Conservation (phyloP, 441 rosid genomes). For the Gossypium laxum region DNA sequence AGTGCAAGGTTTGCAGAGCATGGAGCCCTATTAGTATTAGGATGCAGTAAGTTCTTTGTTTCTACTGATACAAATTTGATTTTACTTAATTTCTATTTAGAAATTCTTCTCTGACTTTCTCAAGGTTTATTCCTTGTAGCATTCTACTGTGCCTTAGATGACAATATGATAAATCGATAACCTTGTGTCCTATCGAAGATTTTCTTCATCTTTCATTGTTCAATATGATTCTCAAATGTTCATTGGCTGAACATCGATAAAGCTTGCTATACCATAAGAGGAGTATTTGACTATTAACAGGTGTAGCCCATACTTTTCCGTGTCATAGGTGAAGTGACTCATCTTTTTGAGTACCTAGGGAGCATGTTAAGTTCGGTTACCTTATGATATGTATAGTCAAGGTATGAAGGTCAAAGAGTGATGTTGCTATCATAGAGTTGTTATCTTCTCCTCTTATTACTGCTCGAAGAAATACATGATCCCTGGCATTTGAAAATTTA, state of each 20-base stretch:
- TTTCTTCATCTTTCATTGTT: neutral
- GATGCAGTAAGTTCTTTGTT: neutral
- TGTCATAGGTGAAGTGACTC: neutral
- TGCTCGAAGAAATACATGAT: neutral
- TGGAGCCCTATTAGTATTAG: neutral
- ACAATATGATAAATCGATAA: neutral
- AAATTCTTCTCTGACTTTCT: neutral
- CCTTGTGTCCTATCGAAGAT: neutral
- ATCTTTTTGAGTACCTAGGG: neutral
- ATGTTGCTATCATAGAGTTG: neutral
- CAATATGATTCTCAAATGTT: neutral
- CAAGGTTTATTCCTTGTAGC: neutral
- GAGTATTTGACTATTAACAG: neutral
- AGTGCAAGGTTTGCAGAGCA: neutral
- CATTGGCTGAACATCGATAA: neutral
- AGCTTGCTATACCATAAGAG: neutral
- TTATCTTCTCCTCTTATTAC: neutral
- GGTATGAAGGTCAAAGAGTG: neutral
- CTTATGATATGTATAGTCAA: slow-evolving; percentile 1
- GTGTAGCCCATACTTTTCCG: neutral
- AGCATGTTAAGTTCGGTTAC: neutral
- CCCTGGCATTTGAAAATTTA: neutral
- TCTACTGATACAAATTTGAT: neutral
- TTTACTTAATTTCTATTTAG: neutral
- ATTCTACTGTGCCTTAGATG: neutral